These are phyloP conservation scores for Suillus bovinus DNA, from an alignment of 768 basidiomycete genomes.

Conservation along the genomic window DNA sequence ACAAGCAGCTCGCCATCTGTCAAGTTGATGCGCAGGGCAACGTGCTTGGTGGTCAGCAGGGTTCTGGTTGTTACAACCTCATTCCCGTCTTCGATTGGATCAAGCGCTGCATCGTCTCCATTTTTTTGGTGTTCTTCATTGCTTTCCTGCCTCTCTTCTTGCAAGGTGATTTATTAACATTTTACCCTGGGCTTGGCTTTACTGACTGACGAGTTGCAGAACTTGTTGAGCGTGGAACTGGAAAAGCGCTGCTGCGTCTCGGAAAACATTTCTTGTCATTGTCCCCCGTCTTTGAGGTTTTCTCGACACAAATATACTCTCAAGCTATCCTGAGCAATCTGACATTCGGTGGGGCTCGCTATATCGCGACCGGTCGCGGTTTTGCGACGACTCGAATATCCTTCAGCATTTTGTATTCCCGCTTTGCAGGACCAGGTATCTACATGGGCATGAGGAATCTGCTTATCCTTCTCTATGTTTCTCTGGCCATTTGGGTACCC, in stretches of 20 bases:
- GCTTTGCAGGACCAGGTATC: slow-evolving; percentile 99
- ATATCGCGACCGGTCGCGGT: slow-evolving; percentile 98
- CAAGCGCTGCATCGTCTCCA: slow-evolving; percentile 92
- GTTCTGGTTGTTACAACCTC: slow-evolving; percentile 84
- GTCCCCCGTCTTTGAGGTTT: slow-evolving; percentile 98
- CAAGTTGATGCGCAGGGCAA: slow-evolving; percentile 79
- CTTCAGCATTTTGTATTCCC: slow-evolving; percentile 96
- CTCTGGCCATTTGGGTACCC: slow-evolving; percentile 90
- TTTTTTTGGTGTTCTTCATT: slow-evolving; percentile 99
- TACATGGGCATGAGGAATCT: slow-evolving; percentile 98
- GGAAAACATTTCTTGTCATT: slow-evolving; percentile 96
- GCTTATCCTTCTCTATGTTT: slow-evolving; percentile 85
- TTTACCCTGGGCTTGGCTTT: slow-evolving; percentile 10
- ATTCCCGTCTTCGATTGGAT: slow-evolving; percentile 98
- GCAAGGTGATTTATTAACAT: slow-evolving; percentile 67
- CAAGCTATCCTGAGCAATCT: slow-evolving; percentile 96
- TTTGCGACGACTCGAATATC: slow-evolving; percentile 97
- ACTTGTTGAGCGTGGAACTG: slow-evolving; percentile 94
- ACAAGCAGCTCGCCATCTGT: slow-evolving; percentile 91
- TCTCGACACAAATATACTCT: slow-evolving; percentile 98
- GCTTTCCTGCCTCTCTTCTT: slow-evolving; percentile 96
- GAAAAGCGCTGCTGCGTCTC: slow-evolving; percentile 90
- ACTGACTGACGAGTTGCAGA: slow-evolving; percentile 47
- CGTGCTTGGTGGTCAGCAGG: slow-evolving; percentile 80
- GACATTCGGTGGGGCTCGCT: slow-evolving; percentile 96